Evolutionary conservation across 495 filamentous ascomycete species (phyloP).

Genomic region (Clavariopsis aquatica): DNA sequence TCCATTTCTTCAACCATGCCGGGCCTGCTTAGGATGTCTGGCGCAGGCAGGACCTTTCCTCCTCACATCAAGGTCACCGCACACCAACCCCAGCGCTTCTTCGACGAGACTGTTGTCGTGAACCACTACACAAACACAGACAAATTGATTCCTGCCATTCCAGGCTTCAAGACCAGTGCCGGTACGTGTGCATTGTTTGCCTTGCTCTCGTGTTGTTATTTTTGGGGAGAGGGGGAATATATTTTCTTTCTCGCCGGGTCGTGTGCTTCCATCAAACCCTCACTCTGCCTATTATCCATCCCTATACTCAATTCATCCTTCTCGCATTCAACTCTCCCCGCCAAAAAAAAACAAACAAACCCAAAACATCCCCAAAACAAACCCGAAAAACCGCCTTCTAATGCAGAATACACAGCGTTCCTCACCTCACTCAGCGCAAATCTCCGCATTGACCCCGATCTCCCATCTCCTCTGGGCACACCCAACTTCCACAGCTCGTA

Average conservation of each 20-base stretch:
- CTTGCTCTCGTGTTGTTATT: constrained; percentile 3
- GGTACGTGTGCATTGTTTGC: constrained; percentile 35
- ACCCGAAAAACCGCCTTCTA: not conserved
- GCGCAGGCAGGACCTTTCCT: constrained; percentile 19
- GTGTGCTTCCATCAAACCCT: not conserved
- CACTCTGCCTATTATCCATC: not conserved
- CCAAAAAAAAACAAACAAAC: too few species aligned
- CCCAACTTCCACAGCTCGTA: constrained; percentile 36
- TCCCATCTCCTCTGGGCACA: constrained; percentile 43
- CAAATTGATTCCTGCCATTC: constrained; percentile 41
- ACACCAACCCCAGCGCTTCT: constrained; percentile 18
- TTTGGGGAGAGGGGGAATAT: too few species aligned
- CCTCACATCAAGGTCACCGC: constrained; percentile 4
- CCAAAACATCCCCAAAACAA: too few species aligned
- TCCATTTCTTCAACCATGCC: constrained; percentile 4
- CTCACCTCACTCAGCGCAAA: constrained; percentile 47
- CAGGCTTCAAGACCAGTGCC: constrained; percentile 44
- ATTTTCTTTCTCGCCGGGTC: constrained; percentile 13
- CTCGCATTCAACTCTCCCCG: too few species aligned
- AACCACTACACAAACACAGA: constrained; percentile 26
- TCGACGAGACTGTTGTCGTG: constrained; percentile 18
- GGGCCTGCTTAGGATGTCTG: constrained; percentile 20
- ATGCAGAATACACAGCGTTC: constrained; percentile 40
- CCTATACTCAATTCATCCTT: not conserved
- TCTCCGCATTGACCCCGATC: constrained; percentile 43